phyloP scores from a whole-genome alignment of 805 yeast genomes.

The Komagataella ulmi region DNA sequence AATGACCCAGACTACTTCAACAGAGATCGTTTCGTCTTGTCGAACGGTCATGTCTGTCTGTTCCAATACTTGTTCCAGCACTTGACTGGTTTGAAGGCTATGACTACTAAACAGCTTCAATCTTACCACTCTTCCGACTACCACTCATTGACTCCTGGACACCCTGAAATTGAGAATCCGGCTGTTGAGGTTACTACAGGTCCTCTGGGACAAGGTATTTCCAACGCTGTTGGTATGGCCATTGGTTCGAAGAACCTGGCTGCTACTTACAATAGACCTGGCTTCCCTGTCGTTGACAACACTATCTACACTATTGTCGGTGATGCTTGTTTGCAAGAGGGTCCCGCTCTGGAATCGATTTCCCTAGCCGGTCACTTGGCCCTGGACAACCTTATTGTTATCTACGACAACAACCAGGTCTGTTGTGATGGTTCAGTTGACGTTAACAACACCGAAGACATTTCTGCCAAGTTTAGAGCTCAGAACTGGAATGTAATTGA shows the following conservation, averaged over 20 bases:
- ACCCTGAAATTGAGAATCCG: conserved; percentile 24
- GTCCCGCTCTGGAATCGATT: conserved; percentile 23
- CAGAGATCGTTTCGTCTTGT: conserved; percentile 23
- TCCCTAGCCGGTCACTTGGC: conserved; percentile 26
- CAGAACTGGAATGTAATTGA: conserved; percentile 24
- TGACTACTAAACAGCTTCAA: conserved; percentile 21
- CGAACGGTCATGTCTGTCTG: conserved; percentile 24
- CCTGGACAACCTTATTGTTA: conserved; percentile 20
- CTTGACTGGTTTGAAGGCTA: conserved; percentile 18
- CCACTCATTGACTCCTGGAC: conserved; percentile 22
- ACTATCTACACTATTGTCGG: conserved; percentile 22
- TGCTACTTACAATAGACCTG: conserved; percentile 22
- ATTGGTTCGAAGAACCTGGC: conserved; percentile 21
- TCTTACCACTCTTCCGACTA: conserved; percentile 16
- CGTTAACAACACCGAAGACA: conserved; percentile 19
- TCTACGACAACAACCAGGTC: conserved; percentile 24
- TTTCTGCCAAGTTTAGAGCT: conserved; percentile 19
- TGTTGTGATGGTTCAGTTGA: conserved; percentile 24
- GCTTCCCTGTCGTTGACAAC: conserved; percentile 15
- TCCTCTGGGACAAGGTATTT: conserved; percentile 25
- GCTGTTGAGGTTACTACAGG: conserved; percentile 25
- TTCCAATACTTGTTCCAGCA: conserved; percentile 17
- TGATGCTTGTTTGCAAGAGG: conserved; percentile 28
- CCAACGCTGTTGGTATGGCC: conserved; percentile 26
- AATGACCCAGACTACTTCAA: conserved; percentile 19